Evolutionary conservation across 305 asterid genomes (phyloP), one percentile per base, ranked within the genome.

Genomic region (Fraxinus xanthoxyloides): DNA sequence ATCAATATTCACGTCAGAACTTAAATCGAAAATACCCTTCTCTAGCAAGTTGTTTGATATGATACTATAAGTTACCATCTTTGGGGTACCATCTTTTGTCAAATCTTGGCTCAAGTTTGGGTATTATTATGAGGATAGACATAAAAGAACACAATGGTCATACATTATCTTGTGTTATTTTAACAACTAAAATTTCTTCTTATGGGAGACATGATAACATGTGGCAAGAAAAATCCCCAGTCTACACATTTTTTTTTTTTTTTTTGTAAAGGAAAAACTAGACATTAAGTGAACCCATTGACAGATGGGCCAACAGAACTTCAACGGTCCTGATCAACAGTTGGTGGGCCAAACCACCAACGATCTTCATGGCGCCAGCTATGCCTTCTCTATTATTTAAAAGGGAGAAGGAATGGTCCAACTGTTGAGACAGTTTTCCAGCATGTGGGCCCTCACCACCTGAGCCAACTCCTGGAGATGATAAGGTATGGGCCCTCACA

Each of bases 341-440:
- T 4, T 2, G n/a, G 87, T 85, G 88, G 93, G 90, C 79, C 90
- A 82, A 89, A 92, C 91, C 95, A 88, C 91, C 97, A 88, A 86
- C 82, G 97, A 94, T 92, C 91, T 87, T 90, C 88, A 85, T 83
- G 87, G 91, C 89, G 94, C 94, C 97, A 90, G 93, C 94, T 87
- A 81, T 82, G 81, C 69, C 46, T 75, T 74, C 59, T 61, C 28
- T 51, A 80, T 77, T 79, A 80, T 72, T 59, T 30, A 13, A 31
- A 31, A 32, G 46, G 17, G 76, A 70, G 76, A 5, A 15, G 63
- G 88, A 87, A 85, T 17, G 76, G 36, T 32, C 76, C 76, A 70
- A 70, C 76, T 31, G 15, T 70, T 86, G 72, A 84, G 87, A 82
- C 84, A 87, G 81, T 86, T 82, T 78, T 76, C 89, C 88, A 82